Percentiles rank a stretch among this genome's conserved stretches.
These are phyloP conservation scores for Trichothecium sympodiale DNA, from an alignment of 2,329 filamentous ascomycete species.

Conservation along the genomic window DNA sequence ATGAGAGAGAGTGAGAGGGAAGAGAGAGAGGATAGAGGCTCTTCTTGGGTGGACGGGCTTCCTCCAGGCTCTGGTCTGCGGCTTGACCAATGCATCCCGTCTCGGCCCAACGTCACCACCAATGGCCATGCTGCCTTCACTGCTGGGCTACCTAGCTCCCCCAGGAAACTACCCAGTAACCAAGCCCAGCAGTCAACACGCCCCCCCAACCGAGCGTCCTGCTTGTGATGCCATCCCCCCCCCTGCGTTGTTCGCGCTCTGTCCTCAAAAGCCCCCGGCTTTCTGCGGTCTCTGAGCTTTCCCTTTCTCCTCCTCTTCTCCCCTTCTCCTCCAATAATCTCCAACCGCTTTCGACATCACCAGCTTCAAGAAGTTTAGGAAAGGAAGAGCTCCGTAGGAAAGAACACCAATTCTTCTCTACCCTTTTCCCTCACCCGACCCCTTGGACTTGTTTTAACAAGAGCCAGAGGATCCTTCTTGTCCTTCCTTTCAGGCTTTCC, in stretches of 20 bases:
- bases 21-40: no score
- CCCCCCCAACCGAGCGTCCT: no score
- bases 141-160: no score
- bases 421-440: slow-evolving; percentile 13
- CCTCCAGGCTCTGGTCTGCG: no score
- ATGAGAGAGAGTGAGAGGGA: no score
- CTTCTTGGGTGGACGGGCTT: no score
- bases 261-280: slow-evolving; percentile 26
- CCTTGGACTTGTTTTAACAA: slow-evolving; percentile 44
- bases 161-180: no score
- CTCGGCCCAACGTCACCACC: no score
- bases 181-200: no score
- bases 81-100: no score
- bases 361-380: slow-evolving; percentile 12
- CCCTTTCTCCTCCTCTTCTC: slow-evolving; percentile 13
- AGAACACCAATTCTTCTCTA: slow-evolving; percentile 21
- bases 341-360: slow-evolving; percentile 20
- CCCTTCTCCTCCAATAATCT: slow-evolving; percentile 25
- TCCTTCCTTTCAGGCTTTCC: slow-evolving; percentile 52
- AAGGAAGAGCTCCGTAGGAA: slow-evolving; percentile 13
- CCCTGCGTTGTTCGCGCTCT: slow-evolving; percentile 11
- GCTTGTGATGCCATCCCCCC: slow-evolving; percentile 15
- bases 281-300: slow-evolving; percentile 14
- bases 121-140: no score
- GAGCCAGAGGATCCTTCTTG: slow-evolving; percentile 57